A percentile compares a stretch with the other conserved stretches of the same genome.
phyloP scores from a whole-genome alignment of 768 basidiomycete species.

The Boletus sensibilis region DNA sequence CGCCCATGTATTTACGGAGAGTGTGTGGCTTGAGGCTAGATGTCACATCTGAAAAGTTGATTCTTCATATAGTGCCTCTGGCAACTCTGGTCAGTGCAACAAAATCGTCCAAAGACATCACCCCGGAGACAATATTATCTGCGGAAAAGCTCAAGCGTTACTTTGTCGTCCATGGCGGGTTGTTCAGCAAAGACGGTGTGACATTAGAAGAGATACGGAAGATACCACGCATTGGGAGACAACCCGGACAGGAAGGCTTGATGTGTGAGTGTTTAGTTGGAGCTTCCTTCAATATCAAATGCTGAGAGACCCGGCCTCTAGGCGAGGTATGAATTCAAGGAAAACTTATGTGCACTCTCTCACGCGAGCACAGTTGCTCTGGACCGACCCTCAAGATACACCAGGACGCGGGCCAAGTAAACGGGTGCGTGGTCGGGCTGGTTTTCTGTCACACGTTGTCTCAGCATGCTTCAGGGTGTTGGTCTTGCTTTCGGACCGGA shows the following conservation, averaged over 20 bases:
- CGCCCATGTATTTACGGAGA: constrained; percentile 86
- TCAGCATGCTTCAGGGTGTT: constrained; percentile 63
- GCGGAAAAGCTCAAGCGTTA: constrained; percentile 82
- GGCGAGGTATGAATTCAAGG: constrained; percentile 54
- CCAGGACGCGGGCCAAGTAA: constrained; percentile 95
- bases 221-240: constrained; percentile 80
- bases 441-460: constrained; percentile 7
- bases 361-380: constrained; percentile 60
- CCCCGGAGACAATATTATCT: constrained; percentile 65
- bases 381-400: constrained; percentile 92
- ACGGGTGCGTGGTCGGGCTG: constrained; percentile 55
- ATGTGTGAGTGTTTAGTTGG: constrained; percentile 68
- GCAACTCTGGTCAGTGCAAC: constrained; percentile 82
- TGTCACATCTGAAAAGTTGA: constrained; percentile 7
- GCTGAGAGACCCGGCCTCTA: constrained; percentile 26
- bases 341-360: neutral
- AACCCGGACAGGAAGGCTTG: constrained; percentile 91
- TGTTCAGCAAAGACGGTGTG: constrained; percentile 95
- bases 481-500: constrained; percentile 96
- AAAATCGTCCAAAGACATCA: constrained; percentile 44
- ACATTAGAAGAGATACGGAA: constrained; percentile 90
- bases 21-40: constrained; percentile 43
- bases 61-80: constrained; percentile 67
- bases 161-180: constrained; percentile 94
- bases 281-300: constrained; percentile 3